phyloP scores from a whole-genome alignment of 2,329 filamentous ascomycete genomes.

The Ampelomyces quisqualis region DNA sequence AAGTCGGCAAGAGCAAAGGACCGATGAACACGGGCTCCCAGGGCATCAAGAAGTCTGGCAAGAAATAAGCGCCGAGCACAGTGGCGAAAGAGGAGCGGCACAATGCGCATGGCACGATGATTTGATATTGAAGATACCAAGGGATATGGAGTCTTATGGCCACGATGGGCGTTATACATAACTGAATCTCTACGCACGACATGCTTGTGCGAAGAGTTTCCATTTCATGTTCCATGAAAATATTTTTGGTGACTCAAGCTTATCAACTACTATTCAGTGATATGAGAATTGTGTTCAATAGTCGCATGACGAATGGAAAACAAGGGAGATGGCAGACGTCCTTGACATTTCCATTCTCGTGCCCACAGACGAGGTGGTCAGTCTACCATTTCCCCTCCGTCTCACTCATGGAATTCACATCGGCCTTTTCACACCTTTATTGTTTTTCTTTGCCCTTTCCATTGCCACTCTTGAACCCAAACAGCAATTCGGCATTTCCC shows the following conservation, averaged over 20 bases:
- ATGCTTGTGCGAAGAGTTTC: too few species aligned
- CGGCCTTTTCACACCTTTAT: neutral
- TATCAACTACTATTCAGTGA: too few species aligned
- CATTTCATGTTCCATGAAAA: too few species aligned
- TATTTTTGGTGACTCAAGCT: too few species aligned
- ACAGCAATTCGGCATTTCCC: constrained; percentile 51
- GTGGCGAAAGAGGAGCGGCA: too few species aligned
- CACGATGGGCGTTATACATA: constrained; percentile 20
- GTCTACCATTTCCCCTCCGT: neutral
- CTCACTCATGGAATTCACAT: too few species aligned
- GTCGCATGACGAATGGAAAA: constrained; percentile 19
- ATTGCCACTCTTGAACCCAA: constrained; percentile 12
- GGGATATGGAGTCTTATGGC: constrained; percentile 20
- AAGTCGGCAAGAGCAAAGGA: constrained; percentile 76
- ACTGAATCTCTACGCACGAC: too few species aligned
- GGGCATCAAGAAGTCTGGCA: constrained; percentile 97
- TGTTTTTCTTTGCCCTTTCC: neutral
- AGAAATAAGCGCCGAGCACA: constrained; percentile 74
- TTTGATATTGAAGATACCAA: constrained; percentile 32
- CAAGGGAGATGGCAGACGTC: constrained; percentile 1
- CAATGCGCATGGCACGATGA: constrained; percentile 7
- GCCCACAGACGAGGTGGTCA: too few species aligned
- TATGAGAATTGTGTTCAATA: too few species aligned
- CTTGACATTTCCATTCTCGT: neutral
- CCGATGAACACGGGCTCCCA: constrained; percentile 80